A percentile compares a stretch with the other conserved stretches of the same genome.
These are phyloP conservation scores for Suillus occidentalis DNA, from an alignment of 768 basidiomycete genomes.

Conservation along the genomic window DNA sequence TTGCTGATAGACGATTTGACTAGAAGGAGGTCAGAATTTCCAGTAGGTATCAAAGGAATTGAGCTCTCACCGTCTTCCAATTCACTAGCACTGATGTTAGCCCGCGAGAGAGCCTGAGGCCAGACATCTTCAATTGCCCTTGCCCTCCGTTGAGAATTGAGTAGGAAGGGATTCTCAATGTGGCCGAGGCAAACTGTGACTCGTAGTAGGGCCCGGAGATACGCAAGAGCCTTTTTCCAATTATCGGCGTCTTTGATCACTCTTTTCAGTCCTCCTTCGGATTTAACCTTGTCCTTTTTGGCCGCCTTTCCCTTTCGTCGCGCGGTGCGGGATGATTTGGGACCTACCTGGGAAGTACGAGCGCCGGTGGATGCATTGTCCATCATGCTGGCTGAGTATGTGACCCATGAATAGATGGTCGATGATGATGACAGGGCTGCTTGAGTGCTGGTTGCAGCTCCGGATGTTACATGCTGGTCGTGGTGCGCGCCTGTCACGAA, in stretches of 20 bases:
- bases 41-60: background rate
- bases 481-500: background rate
- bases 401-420: background rate
- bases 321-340: background rate
- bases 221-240: background rate
- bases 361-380: background rate
- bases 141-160: background rate
- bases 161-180: background rate
- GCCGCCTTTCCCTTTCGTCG: background rate
- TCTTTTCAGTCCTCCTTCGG: background rate
- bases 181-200: background rate
- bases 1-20: background rate
- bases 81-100: background rate
- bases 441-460: background rate
- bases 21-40: background rate
- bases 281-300: background rate
- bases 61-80: background rate
- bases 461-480: background rate
- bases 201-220: background rate
- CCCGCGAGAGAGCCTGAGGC: background rate
- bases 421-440: background rate
- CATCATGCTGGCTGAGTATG: background rate
- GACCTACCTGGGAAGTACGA: background rate
- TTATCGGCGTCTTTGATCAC: background rate
- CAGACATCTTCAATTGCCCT: background rate